Conservation (phyloP, 345 rosid species). For the Eucalyptus tenuipes region DNA sequence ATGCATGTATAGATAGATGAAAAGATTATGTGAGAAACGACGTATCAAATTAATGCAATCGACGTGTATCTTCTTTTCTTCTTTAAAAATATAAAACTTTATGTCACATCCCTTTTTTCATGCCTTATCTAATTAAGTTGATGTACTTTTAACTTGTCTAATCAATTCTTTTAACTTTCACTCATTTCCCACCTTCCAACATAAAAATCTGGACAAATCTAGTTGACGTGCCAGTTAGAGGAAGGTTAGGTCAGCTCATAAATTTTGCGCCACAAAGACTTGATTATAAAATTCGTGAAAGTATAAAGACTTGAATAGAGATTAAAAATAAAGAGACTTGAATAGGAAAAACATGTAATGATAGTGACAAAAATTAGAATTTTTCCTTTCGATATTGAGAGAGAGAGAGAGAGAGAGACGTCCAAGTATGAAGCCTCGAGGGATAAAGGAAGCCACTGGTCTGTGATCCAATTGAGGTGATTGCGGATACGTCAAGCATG, state of each 20-base stretch:
- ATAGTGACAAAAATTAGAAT: neutral
- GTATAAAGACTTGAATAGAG: neutral
- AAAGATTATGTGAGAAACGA: neutral
- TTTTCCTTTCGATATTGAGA: neutral
- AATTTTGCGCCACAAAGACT: neutral
- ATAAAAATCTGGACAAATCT: neutral
- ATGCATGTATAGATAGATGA: neutral
- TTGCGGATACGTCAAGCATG: neutral
- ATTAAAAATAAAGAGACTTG: neutral
- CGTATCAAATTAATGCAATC: neutral
- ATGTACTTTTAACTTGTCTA: neutral
- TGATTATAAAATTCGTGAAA: neutral
- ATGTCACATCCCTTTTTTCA: neutral
- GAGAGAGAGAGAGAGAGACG: neutral
- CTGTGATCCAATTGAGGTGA: neutral
- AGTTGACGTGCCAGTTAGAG: neutral
- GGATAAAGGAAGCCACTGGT: neutral
- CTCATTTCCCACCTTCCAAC: neutral
- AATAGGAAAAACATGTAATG: neutral
- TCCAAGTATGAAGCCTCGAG: neutral
- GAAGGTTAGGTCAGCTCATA: neutral
- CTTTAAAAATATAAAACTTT: neutral
- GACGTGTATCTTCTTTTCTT: neutral
- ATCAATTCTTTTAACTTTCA: neutral
- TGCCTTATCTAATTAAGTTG: neutral